Evolutionary conservation across 208 protist genomes (phyloP).

Genomic region (Acanthamoeba divionensis): DNA sequence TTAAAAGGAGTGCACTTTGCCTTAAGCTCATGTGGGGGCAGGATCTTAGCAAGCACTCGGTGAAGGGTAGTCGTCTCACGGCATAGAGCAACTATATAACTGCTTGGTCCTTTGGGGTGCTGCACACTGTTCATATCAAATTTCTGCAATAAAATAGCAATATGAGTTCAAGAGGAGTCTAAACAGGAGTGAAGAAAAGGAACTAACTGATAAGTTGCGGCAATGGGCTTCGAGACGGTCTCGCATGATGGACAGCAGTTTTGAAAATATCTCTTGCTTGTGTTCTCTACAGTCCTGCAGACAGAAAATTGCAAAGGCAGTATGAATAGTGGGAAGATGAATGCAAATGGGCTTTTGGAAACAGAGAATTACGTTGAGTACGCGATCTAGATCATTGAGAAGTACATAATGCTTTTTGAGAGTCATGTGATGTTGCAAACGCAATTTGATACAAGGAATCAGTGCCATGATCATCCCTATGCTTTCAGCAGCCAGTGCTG

Average conservation of each 20-base stretch:
- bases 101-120: background rate
- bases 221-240: conserved; percentile 32
- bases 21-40: background rate
- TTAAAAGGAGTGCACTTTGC: background rate
- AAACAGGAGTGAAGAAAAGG: background rate
- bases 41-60: conserved; percentile 26
- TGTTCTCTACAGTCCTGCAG: conserved; percentile 64
- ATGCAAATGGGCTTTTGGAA: background rate
- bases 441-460: conserved; percentile 36
- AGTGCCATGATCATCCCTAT: background rate
- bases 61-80: conserved; percentile 32
- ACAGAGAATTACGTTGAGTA: background rate
- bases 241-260: conserved; percentile 71
- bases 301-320: background rate
- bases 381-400: conserved; percentile 56
- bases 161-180: background rate
- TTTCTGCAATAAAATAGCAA: background rate
- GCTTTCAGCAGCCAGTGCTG: conserved; percentile 14
- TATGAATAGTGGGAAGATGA: background rate
- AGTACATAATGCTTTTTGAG: conserved; percentile 51
- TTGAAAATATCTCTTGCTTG: conserved; percentile 60
- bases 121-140: background rate
- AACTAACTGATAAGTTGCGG: background rate
- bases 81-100: background rate
- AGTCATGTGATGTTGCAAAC: background rate